Percentiles rank a stretch among this genome's conserved stretches.
These are phyloP conservation scores for Trifolium dubium DNA, from an alignment of 306 rosid genomes.

Conservation along the genomic window DNA sequence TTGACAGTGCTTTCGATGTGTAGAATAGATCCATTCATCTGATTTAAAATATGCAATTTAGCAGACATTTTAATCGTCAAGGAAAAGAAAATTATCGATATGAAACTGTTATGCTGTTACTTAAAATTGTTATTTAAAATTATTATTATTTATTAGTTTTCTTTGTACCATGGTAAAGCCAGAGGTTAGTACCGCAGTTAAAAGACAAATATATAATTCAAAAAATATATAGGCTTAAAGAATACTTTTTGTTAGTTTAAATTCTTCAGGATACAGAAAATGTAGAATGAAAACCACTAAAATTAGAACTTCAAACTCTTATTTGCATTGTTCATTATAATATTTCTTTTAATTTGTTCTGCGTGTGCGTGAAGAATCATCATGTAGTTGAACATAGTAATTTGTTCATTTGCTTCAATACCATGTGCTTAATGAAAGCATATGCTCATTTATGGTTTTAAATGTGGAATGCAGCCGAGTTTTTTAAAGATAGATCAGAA, in stretches of 20 bases:
- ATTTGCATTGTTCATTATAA: conserved; percentile 6
- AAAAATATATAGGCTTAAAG: conserved; percentile 4
- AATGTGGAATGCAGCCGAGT: conserved; percentile 79
- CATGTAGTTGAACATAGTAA: conserved; percentile 22
- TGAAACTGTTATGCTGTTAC: conserved; percentile 17
- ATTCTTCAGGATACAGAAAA: conserved; percentile 11
- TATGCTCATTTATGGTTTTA: conserved; percentile 36
- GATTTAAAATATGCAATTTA: conserved; percentile 1
- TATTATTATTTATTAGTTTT: conserved; percentile 18
- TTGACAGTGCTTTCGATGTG: background rate
- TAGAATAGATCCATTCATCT: conserved; percentile 9
- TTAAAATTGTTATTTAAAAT: background rate
- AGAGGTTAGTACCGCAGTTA: background rate
- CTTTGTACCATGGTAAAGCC: background rate
- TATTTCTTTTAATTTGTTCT: conserved; percentile 3
- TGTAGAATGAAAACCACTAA: background rate
- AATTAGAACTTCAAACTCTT: background rate
- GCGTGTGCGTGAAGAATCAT: background rate
- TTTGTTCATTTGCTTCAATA: conserved; percentile 14
- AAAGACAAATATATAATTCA: conserved; percentile 7
- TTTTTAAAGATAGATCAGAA: conserved; percentile 90
- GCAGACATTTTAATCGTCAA: conserved; percentile 16
- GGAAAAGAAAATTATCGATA: background rate
- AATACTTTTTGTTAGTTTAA: conserved; percentile 12
- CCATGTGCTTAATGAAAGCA: conserved; percentile 28